A percentile compares a stretch with the other conserved stretches of the same genome.
These are phyloP conservation scores for Beauveria rudraprayagi DNA, from an alignment of 2,329 filamentous ascomycete genomes.

Conservation along the genomic window DNA sequence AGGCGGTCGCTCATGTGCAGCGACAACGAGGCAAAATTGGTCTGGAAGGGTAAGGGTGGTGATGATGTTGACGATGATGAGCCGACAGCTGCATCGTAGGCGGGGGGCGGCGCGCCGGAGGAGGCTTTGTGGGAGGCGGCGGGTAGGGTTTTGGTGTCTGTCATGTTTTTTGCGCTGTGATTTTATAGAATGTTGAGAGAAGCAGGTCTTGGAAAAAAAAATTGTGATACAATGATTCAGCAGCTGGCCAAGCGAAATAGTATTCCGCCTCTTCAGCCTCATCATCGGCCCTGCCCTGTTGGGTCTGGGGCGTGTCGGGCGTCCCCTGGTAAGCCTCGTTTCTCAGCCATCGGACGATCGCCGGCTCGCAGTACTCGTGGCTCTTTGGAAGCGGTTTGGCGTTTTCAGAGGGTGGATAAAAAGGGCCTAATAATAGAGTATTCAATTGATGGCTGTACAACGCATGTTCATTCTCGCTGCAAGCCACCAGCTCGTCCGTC, in stretches of 20 bases:
- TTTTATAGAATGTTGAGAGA: not conserved
- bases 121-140: not conserved
- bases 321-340: not conserved
- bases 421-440: too few relatives aligned
- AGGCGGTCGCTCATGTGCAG: constrained; percentile 9
- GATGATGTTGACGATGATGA: not conserved
- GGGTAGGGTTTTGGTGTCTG: not conserved
- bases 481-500: too few relatives aligned
- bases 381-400: too few relatives aligned
- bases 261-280: not conserved
- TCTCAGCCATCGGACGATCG: not conserved
- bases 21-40: constrained; percentile 9
- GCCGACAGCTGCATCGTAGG: not conserved
- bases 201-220: not conserved
- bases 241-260: not conserved
- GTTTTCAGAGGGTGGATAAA: too few relatives aligned
- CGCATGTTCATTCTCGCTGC: too few relatives aligned
- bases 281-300: too few relatives aligned
- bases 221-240: not conserved
- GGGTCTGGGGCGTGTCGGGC: not conserved
- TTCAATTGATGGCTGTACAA: too few relatives aligned
- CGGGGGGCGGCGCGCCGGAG: not conserved
- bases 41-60: not conserved
- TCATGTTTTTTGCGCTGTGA: not conserved
- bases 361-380: too few relatives aligned